These are phyloP conservation scores for Articulospora tetracladia DNA, from an alignment of 495 filamentous ascomycete species.

Conservation along the genomic window DNA sequence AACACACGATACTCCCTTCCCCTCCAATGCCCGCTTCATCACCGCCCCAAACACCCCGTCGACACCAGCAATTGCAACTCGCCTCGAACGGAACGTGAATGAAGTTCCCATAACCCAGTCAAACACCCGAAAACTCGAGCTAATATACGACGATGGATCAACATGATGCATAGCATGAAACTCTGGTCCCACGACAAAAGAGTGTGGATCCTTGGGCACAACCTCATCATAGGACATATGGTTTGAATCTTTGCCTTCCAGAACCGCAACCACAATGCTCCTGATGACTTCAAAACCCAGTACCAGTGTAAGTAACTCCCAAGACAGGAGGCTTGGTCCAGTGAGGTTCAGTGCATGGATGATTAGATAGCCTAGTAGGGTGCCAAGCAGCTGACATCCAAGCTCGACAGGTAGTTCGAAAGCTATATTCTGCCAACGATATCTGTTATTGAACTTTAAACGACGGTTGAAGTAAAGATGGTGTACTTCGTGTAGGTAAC, in stretches of 20 bases:
- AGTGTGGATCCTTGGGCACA: constrained; percentile 5
- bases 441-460: constrained; percentile 13
- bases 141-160: neutral
- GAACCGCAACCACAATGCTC: neutral
- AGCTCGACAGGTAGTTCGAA: constrained; percentile 15
- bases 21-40: neutral
- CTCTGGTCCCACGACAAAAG: constrained; percentile 11
- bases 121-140: constrained; percentile 7
- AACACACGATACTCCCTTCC: neutral
- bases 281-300: constrained; percentile 4
- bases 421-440: constrained; percentile 3
- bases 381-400: constrained; percentile 9
- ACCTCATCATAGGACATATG: constrained; percentile 1
- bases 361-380: constrained; percentile 3
- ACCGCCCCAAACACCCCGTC: neutral
- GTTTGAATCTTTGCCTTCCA: constrained; percentile 13
- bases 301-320: constrained; percentile 3
- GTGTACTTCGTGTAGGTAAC: constrained; percentile 16
- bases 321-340: neutral
- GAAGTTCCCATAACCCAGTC: constrained; percentile 11
- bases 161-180: constrained; percentile 5
- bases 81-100: neutral
- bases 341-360: neutral
- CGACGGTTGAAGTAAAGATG: constrained; percentile 17
- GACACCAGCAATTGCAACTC: neutral